These are phyloP conservation scores for Scedosporium dehoogii DNA, from an alignment of 2,329 filamentous ascomycete species.

Conservation along the genomic window DNA sequence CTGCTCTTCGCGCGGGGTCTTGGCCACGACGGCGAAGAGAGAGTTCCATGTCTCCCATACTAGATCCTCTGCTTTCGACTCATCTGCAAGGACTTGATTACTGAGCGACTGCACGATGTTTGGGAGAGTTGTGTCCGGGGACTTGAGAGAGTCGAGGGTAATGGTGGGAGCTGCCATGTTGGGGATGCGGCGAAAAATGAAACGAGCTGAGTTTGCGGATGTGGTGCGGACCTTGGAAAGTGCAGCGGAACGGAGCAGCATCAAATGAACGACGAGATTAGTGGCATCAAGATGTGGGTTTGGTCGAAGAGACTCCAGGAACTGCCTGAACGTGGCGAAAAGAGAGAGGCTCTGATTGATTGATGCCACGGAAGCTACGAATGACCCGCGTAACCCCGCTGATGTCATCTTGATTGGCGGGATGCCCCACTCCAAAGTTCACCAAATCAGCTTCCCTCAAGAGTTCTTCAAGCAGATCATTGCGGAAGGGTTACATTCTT, in stretches of 20 bases:
- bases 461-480: not conserved
- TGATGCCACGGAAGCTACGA: too few relatives aligned
- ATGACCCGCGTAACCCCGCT: too few relatives aligned
- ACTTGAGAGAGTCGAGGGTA: not conserved
- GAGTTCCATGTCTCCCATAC: constrained; percentile 14
- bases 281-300: too few relatives aligned
- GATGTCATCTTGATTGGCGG: too few relatives aligned
- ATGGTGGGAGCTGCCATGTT: not conserved
- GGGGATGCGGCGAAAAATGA: not conserved
- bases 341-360: too few relatives aligned
- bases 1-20: constrained; percentile 13
- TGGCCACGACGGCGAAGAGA: constrained; percentile 14
- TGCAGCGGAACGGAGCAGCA: not conserved
- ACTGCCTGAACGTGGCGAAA: too few relatives aligned
- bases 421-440: not conserved
- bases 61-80: constrained; percentile 9
- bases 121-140: not conserved
- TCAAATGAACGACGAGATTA: not conserved
- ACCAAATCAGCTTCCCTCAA: not conserved
- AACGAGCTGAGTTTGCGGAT: not conserved
- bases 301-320: not conserved
- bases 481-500: not conserved
- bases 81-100: constrained; percentile 5
- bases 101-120: constrained; percentile 10
- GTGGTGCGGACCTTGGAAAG: not conserved